Percentiles rank a stretch among this genome's conserved stretches.
phyloP scores from a whole-genome alignment of 192 early-diverging fungal genomes.

The Backusella circina region DNA sequence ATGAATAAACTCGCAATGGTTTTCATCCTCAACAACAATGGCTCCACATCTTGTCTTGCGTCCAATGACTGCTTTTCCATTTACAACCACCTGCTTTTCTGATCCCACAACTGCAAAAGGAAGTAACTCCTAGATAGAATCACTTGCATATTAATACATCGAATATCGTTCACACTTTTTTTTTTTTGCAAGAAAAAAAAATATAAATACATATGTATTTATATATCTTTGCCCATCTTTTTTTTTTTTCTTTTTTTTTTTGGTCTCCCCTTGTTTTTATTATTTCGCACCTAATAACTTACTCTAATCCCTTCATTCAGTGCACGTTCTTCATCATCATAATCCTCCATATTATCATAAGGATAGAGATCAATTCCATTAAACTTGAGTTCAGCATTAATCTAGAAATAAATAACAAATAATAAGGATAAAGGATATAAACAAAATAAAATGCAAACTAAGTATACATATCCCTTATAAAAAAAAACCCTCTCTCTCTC shows the following conservation, averaged over 20 bases:
- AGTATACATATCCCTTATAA: slow-evolving; percentile 1
- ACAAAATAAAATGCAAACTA: not conserved
- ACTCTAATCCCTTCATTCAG: slow-evolving; percentile 74
- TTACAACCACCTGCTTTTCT: slow-evolving; percentile 80
- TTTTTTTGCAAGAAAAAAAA: not conserved
- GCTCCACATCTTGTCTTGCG: slow-evolving; percentile 84
- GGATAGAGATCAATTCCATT: slow-evolving; percentile 92
- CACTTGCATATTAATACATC: not conserved
- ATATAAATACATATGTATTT: not conserved
- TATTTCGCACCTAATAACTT: not conserved
- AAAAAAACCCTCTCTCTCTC: not conserved
- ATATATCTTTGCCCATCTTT: not conserved
- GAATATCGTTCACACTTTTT: not conserved
- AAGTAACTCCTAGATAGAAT: slow-evolving; percentile 60
- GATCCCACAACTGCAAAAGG: slow-evolving; percentile 95
- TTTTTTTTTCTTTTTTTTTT: not conserved
- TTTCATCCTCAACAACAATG: slow-evolving; percentile 82
- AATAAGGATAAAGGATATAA: not conserved
- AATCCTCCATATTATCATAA: slow-evolving; percentile 80
- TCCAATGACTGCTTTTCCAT: slow-evolving; percentile 86
- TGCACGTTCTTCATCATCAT: slow-evolving; percentile 67
- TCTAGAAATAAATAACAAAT: slow-evolving; percentile 37
- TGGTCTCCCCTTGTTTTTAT: not conserved
- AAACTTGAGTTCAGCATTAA: slow-evolving; percentile 87
- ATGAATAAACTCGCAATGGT: slow-evolving; percentile 92